A percentile compares a stretch with the other conserved stretches of the same genome.
Conservation (phyloP, 805 yeast species). For the Blastobotrys terrestris region DNA sequence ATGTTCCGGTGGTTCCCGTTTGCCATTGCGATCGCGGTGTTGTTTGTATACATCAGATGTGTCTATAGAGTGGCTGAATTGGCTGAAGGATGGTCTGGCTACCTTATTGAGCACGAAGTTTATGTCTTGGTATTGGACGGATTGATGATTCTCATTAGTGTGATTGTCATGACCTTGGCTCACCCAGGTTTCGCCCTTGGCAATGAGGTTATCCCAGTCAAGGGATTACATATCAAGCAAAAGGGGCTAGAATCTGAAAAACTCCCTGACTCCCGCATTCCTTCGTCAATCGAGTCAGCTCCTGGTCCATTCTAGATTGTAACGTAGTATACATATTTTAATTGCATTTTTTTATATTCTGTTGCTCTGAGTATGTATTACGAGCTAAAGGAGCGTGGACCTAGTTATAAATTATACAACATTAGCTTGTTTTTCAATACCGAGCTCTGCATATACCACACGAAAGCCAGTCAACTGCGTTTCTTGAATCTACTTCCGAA, state of each 20-base stretch:
- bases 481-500: no score
- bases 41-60: constrained; percentile 40
- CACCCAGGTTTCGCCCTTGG: constrained; percentile 62
- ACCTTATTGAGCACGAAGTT: constrained; percentile 52
- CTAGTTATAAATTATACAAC: no score
- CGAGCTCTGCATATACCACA: no score
- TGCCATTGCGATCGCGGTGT: constrained; percentile 14
- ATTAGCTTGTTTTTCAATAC: no score
- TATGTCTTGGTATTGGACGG: constrained; percentile 58
- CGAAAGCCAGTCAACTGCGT: no score
- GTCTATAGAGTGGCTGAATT: constrained; percentile 71
- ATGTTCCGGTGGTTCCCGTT: constrained; percentile 10
- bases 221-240: constrained; percentile 17
- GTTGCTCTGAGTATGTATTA: no score
- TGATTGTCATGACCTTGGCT: constrained; percentile 41
- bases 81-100: constrained; percentile 66
- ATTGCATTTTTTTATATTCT: background rate
- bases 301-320: background rate
- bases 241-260: background rate
- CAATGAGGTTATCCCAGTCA: constrained; percentile 20
- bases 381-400: no score
- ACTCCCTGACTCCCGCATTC: background rate
- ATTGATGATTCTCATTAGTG: constrained; percentile 50
- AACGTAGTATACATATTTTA: no score
- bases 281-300: background rate